These are phyloP conservation scores for Przewalskia tangutica DNA, from an alignment of 257 asterid species.

Conservation along the genomic window DNA sequence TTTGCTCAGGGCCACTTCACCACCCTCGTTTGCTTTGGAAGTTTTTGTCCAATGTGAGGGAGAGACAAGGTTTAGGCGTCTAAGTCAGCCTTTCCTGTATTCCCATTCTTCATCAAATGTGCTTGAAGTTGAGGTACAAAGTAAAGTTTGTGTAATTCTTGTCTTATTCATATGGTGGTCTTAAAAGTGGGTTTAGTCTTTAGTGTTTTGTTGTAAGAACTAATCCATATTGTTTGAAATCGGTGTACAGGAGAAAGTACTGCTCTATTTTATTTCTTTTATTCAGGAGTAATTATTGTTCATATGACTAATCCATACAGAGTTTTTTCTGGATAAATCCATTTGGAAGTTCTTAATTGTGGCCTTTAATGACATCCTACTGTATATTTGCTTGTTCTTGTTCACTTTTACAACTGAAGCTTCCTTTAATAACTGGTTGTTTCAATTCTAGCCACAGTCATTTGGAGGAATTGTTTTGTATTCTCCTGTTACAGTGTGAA, in stretches of 20 bases:
- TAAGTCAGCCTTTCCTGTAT: constrained; percentile 79
- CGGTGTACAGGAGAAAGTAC: background rate
- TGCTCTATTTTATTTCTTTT: background rate
- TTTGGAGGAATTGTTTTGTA: background rate
- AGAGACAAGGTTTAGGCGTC: constrained; percentile 89
- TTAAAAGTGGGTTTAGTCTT: background rate
- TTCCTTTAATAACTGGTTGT: background rate
- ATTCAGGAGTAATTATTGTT: background rate
- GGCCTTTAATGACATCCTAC: background rate
- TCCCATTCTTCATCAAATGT: constrained; percentile 92
- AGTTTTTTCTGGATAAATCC: background rate
- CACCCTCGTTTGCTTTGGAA: constrained; percentile 83
- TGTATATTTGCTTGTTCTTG: background rate
- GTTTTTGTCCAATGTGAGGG: constrained; percentile 93
- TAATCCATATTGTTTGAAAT: background rate
- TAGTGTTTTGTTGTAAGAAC: background rate
- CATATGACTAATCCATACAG: background rate
- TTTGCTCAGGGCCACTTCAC: constrained; percentile 73
- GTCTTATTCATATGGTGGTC: background rate
- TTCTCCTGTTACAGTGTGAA: background rate
- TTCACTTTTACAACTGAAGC: background rate
- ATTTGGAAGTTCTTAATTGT: background rate
- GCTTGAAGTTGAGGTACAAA: constrained; percentile 85
- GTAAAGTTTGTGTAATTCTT: background rate
- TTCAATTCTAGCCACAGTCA: background rate